These are phyloP conservation scores for Lachnum nothofagi DNA, from an alignment of 2,329 filamentous ascomycete genomes.

Conservation along the genomic window DNA sequence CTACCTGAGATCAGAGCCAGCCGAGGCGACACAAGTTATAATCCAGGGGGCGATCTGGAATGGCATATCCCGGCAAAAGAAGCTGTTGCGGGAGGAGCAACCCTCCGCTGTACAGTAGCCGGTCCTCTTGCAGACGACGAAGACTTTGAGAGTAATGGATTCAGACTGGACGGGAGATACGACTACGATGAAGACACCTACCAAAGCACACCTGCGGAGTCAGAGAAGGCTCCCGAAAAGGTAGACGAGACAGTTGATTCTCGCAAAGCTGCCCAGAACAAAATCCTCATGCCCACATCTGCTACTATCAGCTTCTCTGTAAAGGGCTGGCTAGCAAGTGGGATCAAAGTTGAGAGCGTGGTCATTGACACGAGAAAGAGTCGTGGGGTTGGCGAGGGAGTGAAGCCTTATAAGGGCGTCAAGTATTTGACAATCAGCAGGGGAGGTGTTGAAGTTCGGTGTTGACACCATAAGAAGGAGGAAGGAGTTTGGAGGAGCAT, in stretches of 20 bases:
- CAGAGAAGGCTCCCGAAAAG: constrained; percentile 35
- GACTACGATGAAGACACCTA: constrained; percentile 52
- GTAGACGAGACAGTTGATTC: constrained; percentile 41
- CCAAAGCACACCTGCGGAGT: constrained; percentile 38
- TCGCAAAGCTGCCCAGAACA: constrained; percentile 61
- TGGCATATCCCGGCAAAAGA: constrained; percentile 82
- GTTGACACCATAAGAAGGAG: constrained; percentile 29
- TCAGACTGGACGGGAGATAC: constrained; percentile 35
- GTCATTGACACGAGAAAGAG: constrained; percentile 71
- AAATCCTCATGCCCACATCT: constrained; percentile 74
- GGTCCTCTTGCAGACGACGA: constrained; percentile 53
- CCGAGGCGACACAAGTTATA: constrained; percentile 78
- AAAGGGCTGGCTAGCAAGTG: constrained; percentile 64
- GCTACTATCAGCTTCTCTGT: constrained; percentile 67
- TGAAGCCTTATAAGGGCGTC: constrained; percentile 96
- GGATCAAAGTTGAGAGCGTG: constrained; percentile 63
- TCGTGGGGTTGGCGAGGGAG: constrained; percentile 75
- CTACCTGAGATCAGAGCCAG: constrained; percentile 75
- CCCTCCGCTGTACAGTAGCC: constrained; percentile 73
- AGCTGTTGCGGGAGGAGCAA: constrained; percentile 63
- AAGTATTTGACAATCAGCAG: constrained; percentile 84
- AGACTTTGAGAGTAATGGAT: constrained; percentile 37
- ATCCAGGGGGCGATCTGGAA: constrained; percentile 68
- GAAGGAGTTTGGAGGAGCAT: background rate
- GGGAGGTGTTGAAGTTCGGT: constrained; percentile 59